Percentiles rank a stretch among this genome's conserved stretches.
Conservation (phyloP, 2,329 filamentous ascomycete species). For the Aspergillus oerlinghausenensis region DNA sequence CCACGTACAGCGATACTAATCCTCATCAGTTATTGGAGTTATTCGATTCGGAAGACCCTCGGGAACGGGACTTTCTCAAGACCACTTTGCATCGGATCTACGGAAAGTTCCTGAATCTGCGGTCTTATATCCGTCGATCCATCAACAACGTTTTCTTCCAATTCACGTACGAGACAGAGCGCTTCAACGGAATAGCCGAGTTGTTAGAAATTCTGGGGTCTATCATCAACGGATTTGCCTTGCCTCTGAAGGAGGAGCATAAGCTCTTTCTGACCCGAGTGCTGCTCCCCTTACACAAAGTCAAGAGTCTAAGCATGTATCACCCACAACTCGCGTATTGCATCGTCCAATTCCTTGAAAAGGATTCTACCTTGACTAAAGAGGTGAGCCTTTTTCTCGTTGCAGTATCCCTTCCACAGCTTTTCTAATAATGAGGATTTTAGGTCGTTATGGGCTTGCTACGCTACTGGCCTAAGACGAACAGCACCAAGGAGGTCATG, state of each 20-base stretch:
- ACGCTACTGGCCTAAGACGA: slow-evolving; percentile 98
- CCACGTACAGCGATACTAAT: slow-evolving; percentile 6
- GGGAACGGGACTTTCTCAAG: slow-evolving; percentile 95
- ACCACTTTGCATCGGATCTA: slow-evolving; percentile 97
- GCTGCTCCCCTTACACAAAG: slow-evolving; percentile 90
- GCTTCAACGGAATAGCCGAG: slow-evolving; percentile 97
- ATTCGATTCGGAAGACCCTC: slow-evolving; percentile 95
- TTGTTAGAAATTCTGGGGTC: slow-evolving; percentile 93
- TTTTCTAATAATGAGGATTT: slow-evolving; percentile 1
- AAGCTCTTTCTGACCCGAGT: slow-evolving; percentile 96
- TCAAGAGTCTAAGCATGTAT: slow-evolving; percentile 99
- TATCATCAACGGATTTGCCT: slow-evolving; percentile 97
- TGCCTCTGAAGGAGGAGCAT: slow-evolving; percentile 96
- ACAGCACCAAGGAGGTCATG: slow-evolving; percentile 99
- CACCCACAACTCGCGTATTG: slow-evolving; percentile 97
- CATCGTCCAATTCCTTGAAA: slow-evolving; percentile 97
- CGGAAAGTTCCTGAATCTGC: slow-evolving; percentile 95
- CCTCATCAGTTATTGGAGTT: slow-evolving; percentile 72
- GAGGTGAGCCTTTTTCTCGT: slow-evolving; percentile 58
- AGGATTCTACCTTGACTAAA: slow-evolving; percentile 94
- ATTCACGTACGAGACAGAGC: slow-evolving; percentile 96
- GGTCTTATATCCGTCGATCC: slow-evolving; percentile 93
- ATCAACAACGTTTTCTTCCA: slow-evolving; percentile 99
- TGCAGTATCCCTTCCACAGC: slow-evolving; percentile 1
- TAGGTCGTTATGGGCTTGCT: slow-evolving; percentile 90